Evolutionary conservation across 1,139 yeast genomes (phyloP), one percentile per base, ranked within the genome.

Genomic region (Hemisphaericaspora lyxosophila): DNA sequence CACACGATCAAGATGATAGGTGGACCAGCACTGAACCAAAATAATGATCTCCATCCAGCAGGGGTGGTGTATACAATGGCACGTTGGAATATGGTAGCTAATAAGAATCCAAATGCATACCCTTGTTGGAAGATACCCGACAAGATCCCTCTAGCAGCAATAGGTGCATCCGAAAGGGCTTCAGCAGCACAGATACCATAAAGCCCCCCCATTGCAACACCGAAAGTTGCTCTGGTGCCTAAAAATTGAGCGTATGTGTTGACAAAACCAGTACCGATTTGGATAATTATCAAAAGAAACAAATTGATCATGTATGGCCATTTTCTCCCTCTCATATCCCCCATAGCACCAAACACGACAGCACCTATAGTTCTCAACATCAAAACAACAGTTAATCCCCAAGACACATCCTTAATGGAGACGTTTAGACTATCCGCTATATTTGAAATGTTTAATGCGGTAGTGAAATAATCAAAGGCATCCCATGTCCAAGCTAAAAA

Each of bases 311-410:
- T 59, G 46, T 57, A 66, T 3, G 74, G 73, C 59, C 64, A 60
- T 47, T 62, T 67, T 33, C 69, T 55, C 17, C 74, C 73, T 39
- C 29, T 53, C 15, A 46, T 57, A 46, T 69, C 74, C 41, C 70
- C 68, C 48, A 65, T 50, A 18, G 52, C 45, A 26, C 74, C 73
- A 41, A 69, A 67, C 18, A 60, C 45, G 12, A 67, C 40, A 1
- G 73, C 71, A 18, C 74, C 74, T 7, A 68, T 65, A 2, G 70
- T 55, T 51, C 74, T 59, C 47, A 69, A 64, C 73, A 67, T 68
- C 39, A 68, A 62, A 31, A 68, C 74, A 46, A 69, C 59, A 3
- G 74, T 68, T 35, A 68, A 64, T 30, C 73, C 73, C 73, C 73
- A 68, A 8, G 72, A 57, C 7, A 69, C 52, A 31, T 60, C 62